Evolutionary conservation across 805 yeast genomes (phyloP), one percentile per base, ranked within the genome.

Genomic region (Cyberlindnera bimundalis): DNA sequence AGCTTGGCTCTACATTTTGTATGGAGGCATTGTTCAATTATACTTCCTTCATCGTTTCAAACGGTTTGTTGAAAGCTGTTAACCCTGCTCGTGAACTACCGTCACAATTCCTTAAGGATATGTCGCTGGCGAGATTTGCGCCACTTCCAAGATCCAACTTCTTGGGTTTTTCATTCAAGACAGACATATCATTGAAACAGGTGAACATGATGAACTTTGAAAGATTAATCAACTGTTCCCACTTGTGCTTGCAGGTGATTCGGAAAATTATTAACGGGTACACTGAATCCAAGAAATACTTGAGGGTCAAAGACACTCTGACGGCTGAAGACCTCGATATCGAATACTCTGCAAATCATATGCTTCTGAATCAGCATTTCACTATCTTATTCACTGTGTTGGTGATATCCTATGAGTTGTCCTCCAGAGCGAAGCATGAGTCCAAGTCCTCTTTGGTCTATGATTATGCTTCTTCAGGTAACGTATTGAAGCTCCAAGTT

Each of bases 111-210:
- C 28, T 34, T 6, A 12, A 43, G 5, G 31, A 34, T 1, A 45
- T 53, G 37, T 29, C 44, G 13, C 37, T 52, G 16, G 40, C 28
- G 3, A 40, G 46, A 19, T 51, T 54, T 37, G 55, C 59, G 7
- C 61, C 61, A 11, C 33, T 57, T 17, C 58, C 61, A 35, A 48
- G 51, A 40, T 48, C 56, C 2, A 47, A 49, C 17, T 56, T 49
- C 28, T 33, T 56, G 4, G 48, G 40, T 8, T 51, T 54, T 28
- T 27, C 34, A 10, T 15, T 45, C 9, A 19, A 35, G 3, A 29
- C n/a, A 23, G 18, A 11, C 5, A 16, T 45, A 5, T 41, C 53
- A 2, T 23, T 33, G 9, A 27, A 28, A 16, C 50, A 50, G 30
- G 21, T 44, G 4, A 48, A 47, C 33, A 14, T 45, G 18, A 40